Percentiles rank a stretch among this genome's conserved stretches.
Conservation (phyloP, 2,329 filamentous ascomycete species). For the Trichoderma aggressivum region DNA sequence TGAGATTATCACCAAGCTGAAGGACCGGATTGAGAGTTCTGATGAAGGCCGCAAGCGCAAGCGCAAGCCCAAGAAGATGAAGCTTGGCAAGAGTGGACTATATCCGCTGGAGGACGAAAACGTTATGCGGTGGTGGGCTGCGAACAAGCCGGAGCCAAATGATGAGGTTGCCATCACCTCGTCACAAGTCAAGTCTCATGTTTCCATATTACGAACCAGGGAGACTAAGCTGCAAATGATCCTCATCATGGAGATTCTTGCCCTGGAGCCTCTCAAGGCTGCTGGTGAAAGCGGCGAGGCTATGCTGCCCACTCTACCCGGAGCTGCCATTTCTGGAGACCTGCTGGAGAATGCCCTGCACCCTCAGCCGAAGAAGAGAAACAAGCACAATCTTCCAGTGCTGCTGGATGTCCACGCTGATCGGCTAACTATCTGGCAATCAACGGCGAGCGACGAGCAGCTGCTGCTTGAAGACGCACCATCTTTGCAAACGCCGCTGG, state of each 20-base stretch:
- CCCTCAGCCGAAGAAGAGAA: conserved; percentile 50
- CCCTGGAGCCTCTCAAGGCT: conserved; percentile 57
- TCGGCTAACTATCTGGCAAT: conserved; percentile 80
- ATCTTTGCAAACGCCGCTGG: conserved; percentile 29
- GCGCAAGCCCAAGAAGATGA: conserved; percentile 60
- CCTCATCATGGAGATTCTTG: conserved; percentile 71
- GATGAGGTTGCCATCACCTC: conserved; percentile 47
- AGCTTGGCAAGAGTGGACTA: conserved; percentile 64
- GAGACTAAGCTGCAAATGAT: conserved; percentile 82
- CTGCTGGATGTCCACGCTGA: conserved; percentile 73
- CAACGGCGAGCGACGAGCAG: conserved; percentile 61
- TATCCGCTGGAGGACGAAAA: conserved; percentile 64
- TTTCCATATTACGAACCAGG: conserved; percentile 65
- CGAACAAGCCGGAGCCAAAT: conserved; percentile 50
- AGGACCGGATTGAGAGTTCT: conserved; percentile 53
- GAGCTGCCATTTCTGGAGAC: conserved; percentile 29
- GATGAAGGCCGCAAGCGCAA: conserved; percentile 47
- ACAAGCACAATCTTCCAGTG: conserved; percentile 60
- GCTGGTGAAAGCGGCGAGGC: conserved; percentile 41
- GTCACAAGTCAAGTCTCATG: conserved; percentile 57
- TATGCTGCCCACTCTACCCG: conserved; percentile 45
- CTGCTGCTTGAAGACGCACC: conserved; percentile 50
- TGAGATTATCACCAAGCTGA: conserved; percentile 56
- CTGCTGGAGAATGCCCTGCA: conserved; percentile 29
- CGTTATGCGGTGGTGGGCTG: conserved; percentile 68